Percentiles rank a stretch among this genome's conserved stretches.
These are phyloP conservation scores for Cordyceps pruinosa DNA, from an alignment of 2,329 filamentous ascomycete species.

Conservation along the genomic window DNA sequence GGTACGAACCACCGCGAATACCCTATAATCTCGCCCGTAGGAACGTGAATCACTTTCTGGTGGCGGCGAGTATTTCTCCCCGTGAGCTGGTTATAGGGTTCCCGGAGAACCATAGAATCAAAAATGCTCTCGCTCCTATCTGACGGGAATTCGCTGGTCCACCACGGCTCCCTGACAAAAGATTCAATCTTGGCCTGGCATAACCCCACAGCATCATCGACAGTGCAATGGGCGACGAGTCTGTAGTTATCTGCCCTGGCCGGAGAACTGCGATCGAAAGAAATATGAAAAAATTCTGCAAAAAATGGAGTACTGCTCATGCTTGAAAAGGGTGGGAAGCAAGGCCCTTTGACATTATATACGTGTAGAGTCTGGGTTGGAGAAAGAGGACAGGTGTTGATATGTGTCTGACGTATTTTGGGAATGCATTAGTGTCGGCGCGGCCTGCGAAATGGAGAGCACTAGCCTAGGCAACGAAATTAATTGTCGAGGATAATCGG, in stretches of 20 bases:
- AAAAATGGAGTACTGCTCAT: no score
- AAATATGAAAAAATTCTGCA: no score
- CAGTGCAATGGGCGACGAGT: neutral
- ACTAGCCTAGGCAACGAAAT: neutral
- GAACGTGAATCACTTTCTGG: conserved; percentile 16
- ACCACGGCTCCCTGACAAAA: conserved; percentile 18
- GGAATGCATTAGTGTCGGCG: neutral
- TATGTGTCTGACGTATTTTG: neutral
- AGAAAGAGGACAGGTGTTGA: neutral
- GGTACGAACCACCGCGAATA: conserved; percentile 15
- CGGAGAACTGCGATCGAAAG: no score
- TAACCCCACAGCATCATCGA: conserved; percentile 12
- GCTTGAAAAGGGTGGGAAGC: neutral
- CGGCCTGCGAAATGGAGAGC: neutral
- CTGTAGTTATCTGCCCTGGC: conserved; percentile 2
- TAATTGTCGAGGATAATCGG: neutral
- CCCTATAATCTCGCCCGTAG: conserved; percentile 19
- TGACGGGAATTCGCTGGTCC: conserved; percentile 14
- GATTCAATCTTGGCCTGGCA: conserved; percentile 17
- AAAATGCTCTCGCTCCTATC: conserved; percentile 14
- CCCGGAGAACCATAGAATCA: conserved; percentile 12
- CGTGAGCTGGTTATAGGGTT: conserved; percentile 16
- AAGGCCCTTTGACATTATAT: neutral
- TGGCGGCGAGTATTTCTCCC: conserved; percentile 16
- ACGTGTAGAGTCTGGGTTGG: neutral